Evolutionary conservation across 2,329 filamentous ascomycete genomes (phyloP).

Genomic region (Plectosphaerella cucumerina): DNA sequence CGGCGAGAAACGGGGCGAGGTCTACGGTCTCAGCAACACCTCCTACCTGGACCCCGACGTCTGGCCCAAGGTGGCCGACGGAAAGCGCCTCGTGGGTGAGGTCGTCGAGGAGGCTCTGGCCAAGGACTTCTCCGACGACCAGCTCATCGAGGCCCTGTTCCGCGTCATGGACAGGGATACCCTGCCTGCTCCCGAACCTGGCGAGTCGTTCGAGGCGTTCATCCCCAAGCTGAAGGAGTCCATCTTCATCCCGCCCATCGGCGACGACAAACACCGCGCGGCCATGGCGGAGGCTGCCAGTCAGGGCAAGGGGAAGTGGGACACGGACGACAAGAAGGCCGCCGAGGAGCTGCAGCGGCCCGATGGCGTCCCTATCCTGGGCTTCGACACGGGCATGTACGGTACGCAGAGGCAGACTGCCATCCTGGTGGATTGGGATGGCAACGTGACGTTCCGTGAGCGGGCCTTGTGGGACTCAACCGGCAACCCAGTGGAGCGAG

Average conservation of each 20-base stretch:
- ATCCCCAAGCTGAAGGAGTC: slow-evolving; percentile 51
- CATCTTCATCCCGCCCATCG: slow-evolving; percentile 58
- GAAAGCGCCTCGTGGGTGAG: slow-evolving; percentile 40
- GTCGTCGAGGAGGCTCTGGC: slow-evolving; percentile 35
- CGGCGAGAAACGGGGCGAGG: slow-evolving; percentile 43
- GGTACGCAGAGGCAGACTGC: slow-evolving; percentile 63
- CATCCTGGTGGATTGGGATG: slow-evolving; percentile 58
- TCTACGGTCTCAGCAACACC: slow-evolving; percentile 60
- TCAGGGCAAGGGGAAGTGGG: slow-evolving; percentile 31
- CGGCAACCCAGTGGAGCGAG: slow-evolving; percentile 49
- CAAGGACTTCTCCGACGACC: slow-evolving; percentile 35
- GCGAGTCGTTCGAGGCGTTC: slow-evolving; percentile 47
- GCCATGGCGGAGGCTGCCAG: slow-evolving; percentile 39
- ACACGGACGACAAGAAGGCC: slow-evolving; percentile 31
- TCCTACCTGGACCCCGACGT: slow-evolving; percentile 46
- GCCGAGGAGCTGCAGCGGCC: slow-evolving; percentile 30
- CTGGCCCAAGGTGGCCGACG: slow-evolving; percentile 60
- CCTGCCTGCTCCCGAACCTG: slow-evolving; percentile 37
- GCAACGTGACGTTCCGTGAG: slow-evolving; percentile 56
- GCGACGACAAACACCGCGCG: slow-evolving; percentile 38
- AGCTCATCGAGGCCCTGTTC: slow-evolving; percentile 49
- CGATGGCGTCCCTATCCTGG: slow-evolving; percentile 16
- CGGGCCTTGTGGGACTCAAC: slow-evolving; percentile 56
- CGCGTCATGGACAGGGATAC: slow-evolving; percentile 53
- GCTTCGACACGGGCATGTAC: slow-evolving; percentile 57